Evolutionary conservation across 2,329 filamentous ascomycete species (phyloP).

Genomic region (Ascochyta clinopodiicola): DNA sequence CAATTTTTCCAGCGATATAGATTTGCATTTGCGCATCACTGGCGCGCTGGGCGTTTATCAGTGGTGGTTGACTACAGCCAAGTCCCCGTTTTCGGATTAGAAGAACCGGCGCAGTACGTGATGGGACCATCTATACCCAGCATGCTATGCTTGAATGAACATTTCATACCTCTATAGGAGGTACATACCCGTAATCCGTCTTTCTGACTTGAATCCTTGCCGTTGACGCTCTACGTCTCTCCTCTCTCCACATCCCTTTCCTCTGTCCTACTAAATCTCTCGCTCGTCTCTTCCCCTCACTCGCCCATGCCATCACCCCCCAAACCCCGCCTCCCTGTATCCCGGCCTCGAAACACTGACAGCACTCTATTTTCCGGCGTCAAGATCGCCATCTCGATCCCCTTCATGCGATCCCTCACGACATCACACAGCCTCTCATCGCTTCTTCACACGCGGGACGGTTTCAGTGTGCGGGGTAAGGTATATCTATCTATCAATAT

Average conservation of each 20-base stretch:
- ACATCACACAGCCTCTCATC: not conserved
- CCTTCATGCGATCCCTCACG: not conserved
- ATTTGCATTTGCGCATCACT: conserved; percentile 11
- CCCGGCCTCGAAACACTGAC: conserved; percentile 1
- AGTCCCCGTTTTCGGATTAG: not conserved
- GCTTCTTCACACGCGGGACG: too few species aligned
- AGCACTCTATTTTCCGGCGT: not conserved
- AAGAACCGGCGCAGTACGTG: not conserved
- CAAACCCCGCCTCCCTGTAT: not conserved
- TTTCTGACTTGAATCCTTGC: not conserved
- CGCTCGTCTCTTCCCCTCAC: too few species aligned
- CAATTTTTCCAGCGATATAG: conserved; percentile 14
- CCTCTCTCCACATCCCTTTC: too few species aligned
- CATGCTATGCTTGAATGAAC: conserved; percentile 4
- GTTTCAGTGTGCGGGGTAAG: too few species aligned
- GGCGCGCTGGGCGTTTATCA: conserved; percentile 5
- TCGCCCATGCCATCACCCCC: too few species aligned
- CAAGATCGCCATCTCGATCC: not conserved
- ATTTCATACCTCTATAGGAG: not conserved
- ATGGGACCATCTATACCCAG: conserved; percentile 7
- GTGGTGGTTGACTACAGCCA: not conserved
- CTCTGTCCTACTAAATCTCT: too few species aligned
- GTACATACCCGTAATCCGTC: not conserved
- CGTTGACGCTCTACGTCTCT: not conserved
- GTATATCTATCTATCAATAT: too few species aligned